A percentile compares a stretch with the other conserved stretches of the same genome.
Evolutionary conservation across 208 protist genomes (phyloP).

Genomic region (Tritrichomonas foetus): DNA sequence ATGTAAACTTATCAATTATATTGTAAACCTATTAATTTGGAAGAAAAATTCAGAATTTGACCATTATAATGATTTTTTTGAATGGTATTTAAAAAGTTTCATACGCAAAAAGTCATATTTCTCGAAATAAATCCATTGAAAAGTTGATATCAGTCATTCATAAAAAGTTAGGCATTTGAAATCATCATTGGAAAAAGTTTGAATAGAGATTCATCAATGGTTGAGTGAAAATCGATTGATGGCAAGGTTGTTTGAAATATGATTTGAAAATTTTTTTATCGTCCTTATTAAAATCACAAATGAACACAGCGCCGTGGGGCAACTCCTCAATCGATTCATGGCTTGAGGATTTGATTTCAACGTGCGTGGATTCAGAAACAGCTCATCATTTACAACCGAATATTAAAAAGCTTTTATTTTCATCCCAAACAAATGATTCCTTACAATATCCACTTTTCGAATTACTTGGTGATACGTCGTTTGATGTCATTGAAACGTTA

Average conservation of each 20-base stretch:
- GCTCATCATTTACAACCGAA: too few species aligned
- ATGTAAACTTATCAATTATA: too few species aligned
- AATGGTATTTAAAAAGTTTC: neutral
- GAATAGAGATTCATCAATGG: too few species aligned
- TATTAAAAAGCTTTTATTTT: slow-evolving; percentile 3
- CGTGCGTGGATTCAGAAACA: neutral
- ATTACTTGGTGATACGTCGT: neutral
- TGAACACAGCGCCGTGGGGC: neutral
- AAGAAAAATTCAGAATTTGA: neutral
- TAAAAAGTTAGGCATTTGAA: neutral
- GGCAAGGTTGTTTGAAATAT: neutral
- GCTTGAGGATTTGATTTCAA: neutral
- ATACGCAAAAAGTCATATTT: neutral
- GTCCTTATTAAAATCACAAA: neutral
- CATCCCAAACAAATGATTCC: neutral
- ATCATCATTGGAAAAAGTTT: too few species aligned
- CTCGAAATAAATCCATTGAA: neutral
- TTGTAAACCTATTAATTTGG: too few species aligned
- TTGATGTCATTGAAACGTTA: neutral
- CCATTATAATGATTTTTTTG: neutral
- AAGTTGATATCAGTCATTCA: neutral
- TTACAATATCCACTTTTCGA: slow-evolving; percentile 15
- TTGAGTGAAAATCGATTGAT: too few species aligned
- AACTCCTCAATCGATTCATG: neutral
- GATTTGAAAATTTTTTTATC: neutral